phyloP scores from a whole-genome alignment of 257 asterid species.

The Solanum ahanhuiri region DNA sequence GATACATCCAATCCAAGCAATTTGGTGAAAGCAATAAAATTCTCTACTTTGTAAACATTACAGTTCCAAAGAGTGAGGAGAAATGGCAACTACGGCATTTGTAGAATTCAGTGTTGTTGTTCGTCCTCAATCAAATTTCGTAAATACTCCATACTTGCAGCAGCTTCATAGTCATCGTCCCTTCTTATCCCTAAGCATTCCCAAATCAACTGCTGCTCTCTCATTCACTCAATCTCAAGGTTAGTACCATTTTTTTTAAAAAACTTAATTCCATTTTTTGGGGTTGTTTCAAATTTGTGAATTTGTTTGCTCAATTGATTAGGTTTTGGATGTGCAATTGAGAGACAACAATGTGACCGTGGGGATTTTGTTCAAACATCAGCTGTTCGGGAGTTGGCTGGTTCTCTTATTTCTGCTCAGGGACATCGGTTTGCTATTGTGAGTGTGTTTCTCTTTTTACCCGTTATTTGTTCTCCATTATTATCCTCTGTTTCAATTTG shows the following conservation, averaged over 20 bases:
- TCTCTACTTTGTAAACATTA: background rate
- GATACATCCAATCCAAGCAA: background rate
- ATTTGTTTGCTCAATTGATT: background rate
- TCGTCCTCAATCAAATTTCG: background rate
- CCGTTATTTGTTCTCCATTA: background rate
- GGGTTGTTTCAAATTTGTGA: background rate
- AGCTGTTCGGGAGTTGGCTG: constrained; percentile 64
- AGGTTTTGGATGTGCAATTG: constrained; percentile 28
- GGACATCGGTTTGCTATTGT: constrained; percentile 79
- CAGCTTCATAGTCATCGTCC: background rate
- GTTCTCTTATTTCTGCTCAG: constrained; percentile 52
- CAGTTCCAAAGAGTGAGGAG: background rate
- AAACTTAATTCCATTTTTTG: background rate
- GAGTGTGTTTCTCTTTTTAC: constrained; percentile 7
- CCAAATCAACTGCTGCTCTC: background rate
- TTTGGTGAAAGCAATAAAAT: background rate
- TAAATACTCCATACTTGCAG: background rate
- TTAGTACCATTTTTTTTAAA: background rate
- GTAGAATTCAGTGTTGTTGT: background rate
- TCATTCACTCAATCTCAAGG: constrained; percentile 7
- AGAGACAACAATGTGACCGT: constrained; percentile 5
- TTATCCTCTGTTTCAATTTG: background rate
- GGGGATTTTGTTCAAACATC: constrained; percentile 22
- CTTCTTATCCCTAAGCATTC: background rate
- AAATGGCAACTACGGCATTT: constrained; percentile 4